Percentiles rank a stretch among this genome's conserved stretches.
Conservation (phyloP, 208 protist genomes). For the Trypanosoma congolense region DNA sequence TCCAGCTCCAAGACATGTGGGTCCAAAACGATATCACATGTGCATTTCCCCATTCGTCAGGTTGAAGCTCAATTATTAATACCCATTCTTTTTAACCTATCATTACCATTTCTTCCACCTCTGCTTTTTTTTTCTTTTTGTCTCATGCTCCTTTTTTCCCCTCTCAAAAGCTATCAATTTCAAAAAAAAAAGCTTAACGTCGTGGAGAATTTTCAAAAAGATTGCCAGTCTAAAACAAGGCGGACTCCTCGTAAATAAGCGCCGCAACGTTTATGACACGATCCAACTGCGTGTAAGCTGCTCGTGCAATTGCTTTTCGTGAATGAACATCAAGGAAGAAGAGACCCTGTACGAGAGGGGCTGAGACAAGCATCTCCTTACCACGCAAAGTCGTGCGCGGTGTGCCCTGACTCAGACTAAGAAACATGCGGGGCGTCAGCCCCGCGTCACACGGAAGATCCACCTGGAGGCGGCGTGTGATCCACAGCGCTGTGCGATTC, state of each 20-base stretch:
- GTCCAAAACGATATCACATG: no score
- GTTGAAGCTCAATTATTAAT: no score
- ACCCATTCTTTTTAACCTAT: no score
- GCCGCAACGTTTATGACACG: constrained; percentile 61
- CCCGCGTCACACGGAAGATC: constrained; percentile 61
- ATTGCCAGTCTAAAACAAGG: constrained; percentile 15
- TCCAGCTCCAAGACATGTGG: no score
- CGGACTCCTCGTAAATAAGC: constrained; percentile 45
- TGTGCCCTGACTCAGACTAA: constrained; percentile 57
- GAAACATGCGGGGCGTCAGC: constrained; percentile 72
- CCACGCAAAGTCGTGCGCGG: constrained; percentile 38
- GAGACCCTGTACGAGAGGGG: constrained; percentile 46
- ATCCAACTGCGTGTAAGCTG: constrained; percentile 66
- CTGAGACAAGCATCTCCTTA: constrained; percentile 60
- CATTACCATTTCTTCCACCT: no score
- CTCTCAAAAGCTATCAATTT: neutral
- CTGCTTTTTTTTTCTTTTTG: no score
- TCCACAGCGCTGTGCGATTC: constrained; percentile 60
- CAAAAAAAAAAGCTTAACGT: neutral
- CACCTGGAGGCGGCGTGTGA: constrained; percentile 53
- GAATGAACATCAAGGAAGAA: constrained; percentile 50
- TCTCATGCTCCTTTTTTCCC: neutral
- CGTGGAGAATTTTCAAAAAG: constrained; percentile 5
- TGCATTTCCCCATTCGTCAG: no score
- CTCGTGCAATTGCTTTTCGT: constrained; percentile 53